Base-by-base conservation (phyloP, 306 rosid species). In the Cyamopsis tetragonoloba region DNA sequence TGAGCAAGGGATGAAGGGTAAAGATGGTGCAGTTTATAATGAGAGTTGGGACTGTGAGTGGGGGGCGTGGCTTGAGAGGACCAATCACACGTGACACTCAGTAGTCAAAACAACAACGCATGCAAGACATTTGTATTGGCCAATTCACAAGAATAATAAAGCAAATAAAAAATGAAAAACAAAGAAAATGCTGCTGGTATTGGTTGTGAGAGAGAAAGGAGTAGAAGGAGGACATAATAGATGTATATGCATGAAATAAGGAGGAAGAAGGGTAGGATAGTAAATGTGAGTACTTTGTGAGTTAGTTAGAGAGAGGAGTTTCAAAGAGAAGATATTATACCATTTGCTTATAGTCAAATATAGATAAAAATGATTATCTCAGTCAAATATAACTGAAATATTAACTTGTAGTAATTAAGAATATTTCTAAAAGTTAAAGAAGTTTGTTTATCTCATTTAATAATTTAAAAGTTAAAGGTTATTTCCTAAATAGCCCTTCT, bases 161-260 rank as follows among this genome's bases (percentile, higher is more conserved):
- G n/a, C n/a, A n/a, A n/a, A n/a, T n/a, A n/a, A n/a, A n/a, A n/a
- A n/a, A n/a, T n/a, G n/a, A n/a, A 7, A 42, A 55, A 41, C 56
- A 55, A 73, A 47, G 73, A 23, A 23, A 23, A 31, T 69, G 55
- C 38, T 12, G 76, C 31, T 43, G 62, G 43, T 24, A 56, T 17
- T 12, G n/a, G n/a, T n/a, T 0, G 6, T 6, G 13, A 30, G 41
- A 10, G 23, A 12, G 31, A 11, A 27, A 31, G 35, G 7, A 4
- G 17, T 27, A 23, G 55, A 48, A 57, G 14, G 53, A 50, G 72
- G n/a, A n/a, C n/a, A n/a, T 26, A 26, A 49, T 55, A 8, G 13
- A 66, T 72, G 79, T 64, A 66, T 77, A 50, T 44, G 78, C 79
- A 54, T 61, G 74, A 28, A 42, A 68, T n/a, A 75, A 71, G 82